Percentiles rank a stretch among this genome's conserved stretches.
Conservation (phyloP, 306 rosid genomes). For the Herpetospermum pedunculosum region DNA sequence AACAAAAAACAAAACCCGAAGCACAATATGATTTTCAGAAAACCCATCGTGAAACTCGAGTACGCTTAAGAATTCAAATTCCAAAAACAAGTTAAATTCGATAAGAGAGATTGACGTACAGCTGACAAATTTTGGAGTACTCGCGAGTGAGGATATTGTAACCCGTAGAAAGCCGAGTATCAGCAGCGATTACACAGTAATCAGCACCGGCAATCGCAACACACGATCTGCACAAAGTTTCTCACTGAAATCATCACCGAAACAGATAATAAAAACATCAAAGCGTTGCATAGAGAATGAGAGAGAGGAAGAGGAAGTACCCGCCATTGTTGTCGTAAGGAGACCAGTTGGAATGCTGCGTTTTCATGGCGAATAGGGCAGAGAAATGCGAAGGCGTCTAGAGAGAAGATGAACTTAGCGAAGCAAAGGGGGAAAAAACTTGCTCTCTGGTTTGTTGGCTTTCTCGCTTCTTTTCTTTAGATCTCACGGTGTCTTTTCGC, state of each 20-base stretch:
- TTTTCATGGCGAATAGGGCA: slow-evolving; percentile 39
- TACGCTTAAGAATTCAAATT: not conserved
- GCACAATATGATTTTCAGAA: not conserved
- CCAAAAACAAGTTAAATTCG: not conserved
- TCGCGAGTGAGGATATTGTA: slow-evolving; percentile 90
- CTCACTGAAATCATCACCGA: not conserved
- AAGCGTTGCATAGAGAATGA: not conserved
- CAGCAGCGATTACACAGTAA: slow-evolving; percentile 87
- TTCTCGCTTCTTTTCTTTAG: slow-evolving; percentile 9
- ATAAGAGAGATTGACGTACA: slow-evolving; percentile 24
- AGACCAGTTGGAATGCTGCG: slow-evolving; percentile 82
- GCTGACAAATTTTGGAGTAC: slow-evolving; percentile 70
- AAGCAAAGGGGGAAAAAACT: not conserved
- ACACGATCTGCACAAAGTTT: slow-evolving; percentile 45
- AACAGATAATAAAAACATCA: not conserved
- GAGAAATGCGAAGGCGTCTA: not conserved
- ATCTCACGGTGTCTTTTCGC: slow-evolving; percentile 34
- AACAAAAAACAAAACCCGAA: not conserved
- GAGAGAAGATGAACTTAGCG: slow-evolving; percentile 5
- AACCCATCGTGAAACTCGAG: not conserved
- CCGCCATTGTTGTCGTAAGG: slow-evolving; percentile 98
- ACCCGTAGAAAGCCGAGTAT: slow-evolving; percentile 91
- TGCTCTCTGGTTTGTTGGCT: not conserved
- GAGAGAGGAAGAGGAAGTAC: slow-evolving; percentile 23
- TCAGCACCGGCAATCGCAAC: slow-evolving; percentile 95